phyloP scores from a whole-genome alignment of 208 protist species.

The Plasmodiophora brassicae region DNA sequence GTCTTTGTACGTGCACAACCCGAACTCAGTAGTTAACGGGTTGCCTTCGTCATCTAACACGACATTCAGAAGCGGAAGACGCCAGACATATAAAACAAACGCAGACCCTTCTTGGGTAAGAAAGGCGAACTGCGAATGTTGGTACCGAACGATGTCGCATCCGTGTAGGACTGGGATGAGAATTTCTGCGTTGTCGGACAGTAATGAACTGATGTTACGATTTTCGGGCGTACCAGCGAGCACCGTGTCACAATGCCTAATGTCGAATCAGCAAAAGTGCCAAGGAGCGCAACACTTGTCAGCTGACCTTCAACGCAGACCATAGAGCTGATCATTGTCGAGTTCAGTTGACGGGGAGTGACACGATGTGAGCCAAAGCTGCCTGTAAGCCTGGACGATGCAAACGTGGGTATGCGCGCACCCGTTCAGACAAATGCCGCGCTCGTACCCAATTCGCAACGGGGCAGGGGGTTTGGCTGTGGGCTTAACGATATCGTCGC shows the following conservation, averaged over 20 bases:
- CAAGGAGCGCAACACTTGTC: slow-evolving; percentile 76
- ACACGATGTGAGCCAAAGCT: slow-evolving; percentile 80
- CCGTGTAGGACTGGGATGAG: slow-evolving; percentile 79
- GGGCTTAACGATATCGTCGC: not conserved
- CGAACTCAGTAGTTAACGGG: slow-evolving; percentile 90
- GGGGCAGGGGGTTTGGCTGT: not conserved
- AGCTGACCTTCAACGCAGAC: slow-evolving; percentile 90
- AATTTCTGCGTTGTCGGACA: slow-evolving; percentile 81
- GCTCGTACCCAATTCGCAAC: not conserved
- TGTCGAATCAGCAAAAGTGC: no score
- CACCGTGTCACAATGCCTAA: slow-evolving; percentile 49
- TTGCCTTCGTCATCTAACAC: slow-evolving; percentile 89
- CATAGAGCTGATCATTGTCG: slow-evolving; percentile 81
- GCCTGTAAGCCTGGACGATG: slow-evolving; percentile 86
- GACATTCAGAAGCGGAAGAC: not conserved
- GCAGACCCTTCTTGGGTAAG: not conserved
- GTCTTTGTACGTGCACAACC: slow-evolving; percentile 92
- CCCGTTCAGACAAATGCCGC: not conserved
- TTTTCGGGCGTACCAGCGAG: slow-evolving; percentile 70
- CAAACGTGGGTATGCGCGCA: slow-evolving; percentile 62
- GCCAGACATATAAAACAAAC: not conserved
- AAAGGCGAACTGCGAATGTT: slow-evolving; percentile 12
- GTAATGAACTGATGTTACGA: slow-evolving; percentile 88
- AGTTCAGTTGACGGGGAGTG: slow-evolving; percentile 83
- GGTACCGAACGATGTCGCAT: slow-evolving; percentile 78